phyloP scores from a whole-genome alignment of 2,329 filamentous ascomycete genomes.

The Salinomyces thailandicus region DNA sequence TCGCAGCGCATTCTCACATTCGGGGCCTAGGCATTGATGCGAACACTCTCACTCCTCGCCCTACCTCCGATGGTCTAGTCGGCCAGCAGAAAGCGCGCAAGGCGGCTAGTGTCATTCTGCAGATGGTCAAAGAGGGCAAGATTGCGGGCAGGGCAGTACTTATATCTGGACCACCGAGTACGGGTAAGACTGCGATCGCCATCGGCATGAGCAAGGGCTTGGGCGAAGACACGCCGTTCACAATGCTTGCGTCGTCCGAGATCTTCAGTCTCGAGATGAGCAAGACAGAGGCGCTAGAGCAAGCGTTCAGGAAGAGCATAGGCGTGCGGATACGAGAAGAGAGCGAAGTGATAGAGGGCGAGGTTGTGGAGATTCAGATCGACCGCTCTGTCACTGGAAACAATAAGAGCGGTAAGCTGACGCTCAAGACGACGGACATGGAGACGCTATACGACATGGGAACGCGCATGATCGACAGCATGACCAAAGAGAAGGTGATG shows the following conservation, averaged over 20 bases:
- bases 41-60: constrained; percentile 78
- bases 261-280: constrained; percentile 99
- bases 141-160: constrained; percentile 91
- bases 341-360: constrained; percentile 97
- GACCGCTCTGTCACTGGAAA: constrained; percentile 90
- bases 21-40: constrained; percentile 87
- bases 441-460: constrained; percentile 99
- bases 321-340: constrained; percentile 98
- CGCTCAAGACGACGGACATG: constrained; percentile 99
- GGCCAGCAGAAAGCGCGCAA: constrained; percentile 95
- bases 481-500: constrained; percentile 99
- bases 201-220: constrained; percentile 98
- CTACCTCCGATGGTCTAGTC: constrained; percentile 81
- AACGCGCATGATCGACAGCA: constrained; percentile 98
- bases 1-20: constrained; percentile 96
- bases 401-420: constrained; percentile 97
- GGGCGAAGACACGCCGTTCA: constrained; percentile 90
- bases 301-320: constrained; percentile 98
- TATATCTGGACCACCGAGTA: constrained; percentile 91
- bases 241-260: constrained; percentile 87
- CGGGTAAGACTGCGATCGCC: constrained; percentile 94
- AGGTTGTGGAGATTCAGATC: constrained; percentile 97
- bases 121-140: constrained; percentile 99
- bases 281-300: constrained; percentile 94
- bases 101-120: constrained; percentile 87